Evolutionary conservation across 352 stramenopile species (phyloP), one percentile per base, ranked within the genome.

Genomic region (Peronospora destructor): DNA sequence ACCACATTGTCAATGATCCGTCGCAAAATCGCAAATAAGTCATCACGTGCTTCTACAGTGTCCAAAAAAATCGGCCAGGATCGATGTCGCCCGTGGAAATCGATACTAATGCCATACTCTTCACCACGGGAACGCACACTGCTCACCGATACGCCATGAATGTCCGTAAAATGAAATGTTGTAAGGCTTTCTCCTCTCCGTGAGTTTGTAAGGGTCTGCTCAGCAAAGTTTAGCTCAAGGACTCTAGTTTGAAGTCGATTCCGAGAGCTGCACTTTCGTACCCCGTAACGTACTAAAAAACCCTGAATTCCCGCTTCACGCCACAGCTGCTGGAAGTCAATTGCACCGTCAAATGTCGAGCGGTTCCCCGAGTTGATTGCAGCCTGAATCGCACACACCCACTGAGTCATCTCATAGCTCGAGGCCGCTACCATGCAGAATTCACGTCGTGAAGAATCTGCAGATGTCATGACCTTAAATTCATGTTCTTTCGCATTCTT

Each of bases 191-290:
- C 80, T 7, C 83, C 80, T 36, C 83, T 73, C 6, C 80, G 76
- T 10, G 79, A 87, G 46, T 86, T 87, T 6, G 70, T 86, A 51
- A 93, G 78, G 0, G 78, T 88, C 49, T 90, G 77, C 30, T 93
- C 83, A 7, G 81, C 81, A 64, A 93, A 93, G 36, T 93, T 93
- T 14, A 93, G 61, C 50, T 93, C 83, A 6, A 93, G 64, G 26
- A 93, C 80, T 26, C 83, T 73, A 39, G 83, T 93, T 49, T 90
- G 83, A 49, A 93, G 66, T 34, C 84, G 74, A 61, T 89, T 89
- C 25, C 78, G 66, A 10, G 66, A 74, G 36, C 76, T 91, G 43
- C 75, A 76, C 53, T 93, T 93, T 34, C 83, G 80, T 7, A 93
- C 71, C 11, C 83, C 83, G 38, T 93, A 93, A 14, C 80, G 83